phyloP scores from a whole-genome alignment of 352 stramenopile species.

The Globisporangium alternatum region DNA sequence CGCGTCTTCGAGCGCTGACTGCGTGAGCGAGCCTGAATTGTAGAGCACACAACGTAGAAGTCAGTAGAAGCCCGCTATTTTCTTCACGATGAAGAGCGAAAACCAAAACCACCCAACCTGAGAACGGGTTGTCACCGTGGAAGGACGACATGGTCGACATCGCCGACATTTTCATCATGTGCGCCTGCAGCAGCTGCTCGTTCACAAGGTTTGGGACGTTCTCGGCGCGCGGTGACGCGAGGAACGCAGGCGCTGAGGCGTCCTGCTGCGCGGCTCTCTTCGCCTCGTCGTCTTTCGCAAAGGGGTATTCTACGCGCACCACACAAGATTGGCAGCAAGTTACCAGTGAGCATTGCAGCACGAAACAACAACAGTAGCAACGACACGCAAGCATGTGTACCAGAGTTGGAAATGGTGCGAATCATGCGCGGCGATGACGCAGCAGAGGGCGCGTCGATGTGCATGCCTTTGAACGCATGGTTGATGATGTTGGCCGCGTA shows the following conservation, averaged over 20 bases:
- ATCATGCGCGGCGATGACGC: constrained; percentile 56
- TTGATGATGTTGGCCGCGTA: constrained; percentile 56
- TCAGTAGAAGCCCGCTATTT: background rate
- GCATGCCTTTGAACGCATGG: constrained; percentile 65
- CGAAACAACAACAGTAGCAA: background rate
- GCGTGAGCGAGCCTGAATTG: constrained; percentile 52
- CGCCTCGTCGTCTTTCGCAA: constrained; percentile 58
- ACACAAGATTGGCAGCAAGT: background rate
- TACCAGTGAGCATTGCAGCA: background rate
- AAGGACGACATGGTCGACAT: constrained; percentile 60
- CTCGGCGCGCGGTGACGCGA: constrained; percentile 11
- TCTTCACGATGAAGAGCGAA: background rate
- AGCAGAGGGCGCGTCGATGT: constrained; percentile 32
- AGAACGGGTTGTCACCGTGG: constrained; percentile 57
- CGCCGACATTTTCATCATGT: constrained; percentile 49
- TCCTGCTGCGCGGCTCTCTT: constrained; percentile 16
- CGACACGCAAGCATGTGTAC: constrained; percentile 17
- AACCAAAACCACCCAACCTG: constrained; percentile 13
- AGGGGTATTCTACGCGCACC: constrained; percentile 46
- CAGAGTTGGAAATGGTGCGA: constrained; percentile 61
- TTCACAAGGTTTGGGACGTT: constrained; percentile 9
- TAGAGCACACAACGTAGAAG: background rate
- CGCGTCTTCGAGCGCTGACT: constrained; percentile 80
- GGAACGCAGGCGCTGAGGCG: constrained; percentile 15
- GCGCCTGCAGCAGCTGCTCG: constrained; percentile 33